Percentiles rank a stretch among this genome's conserved stretches.
Evolutionary conservation across 768 basidiomycete species (phyloP).

Genomic region (Tylopilus cervinicoccineus): DNA sequence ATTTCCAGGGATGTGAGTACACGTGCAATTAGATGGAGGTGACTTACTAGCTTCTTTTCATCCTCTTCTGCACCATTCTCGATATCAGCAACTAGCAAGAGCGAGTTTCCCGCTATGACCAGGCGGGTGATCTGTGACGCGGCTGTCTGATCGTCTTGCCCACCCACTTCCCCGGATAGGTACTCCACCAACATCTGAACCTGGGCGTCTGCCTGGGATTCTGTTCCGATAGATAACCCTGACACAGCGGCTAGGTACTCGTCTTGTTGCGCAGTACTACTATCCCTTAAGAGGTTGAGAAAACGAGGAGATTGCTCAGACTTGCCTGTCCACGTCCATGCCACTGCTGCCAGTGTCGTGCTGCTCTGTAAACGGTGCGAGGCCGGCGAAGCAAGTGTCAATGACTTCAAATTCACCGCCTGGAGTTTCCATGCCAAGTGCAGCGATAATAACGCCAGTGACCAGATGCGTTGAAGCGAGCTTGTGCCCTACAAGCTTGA

Average conservation of each 20-base stretch:
- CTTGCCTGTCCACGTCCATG: conserved; percentile 71
- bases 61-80: conserved; percentile 36
- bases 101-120: conserved; percentile 87
- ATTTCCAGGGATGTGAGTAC: conserved; percentile 15
- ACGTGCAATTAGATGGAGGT: background rate
- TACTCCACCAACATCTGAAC: conserved; percentile 89
- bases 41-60: conserved; percentile 57
- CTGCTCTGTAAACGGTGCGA: conserved; percentile 54
- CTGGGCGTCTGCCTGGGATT: conserved; percentile 61
- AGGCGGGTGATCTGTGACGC: conserved; percentile 77
- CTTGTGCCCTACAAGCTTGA: conserved; percentile 76
- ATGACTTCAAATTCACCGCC: conserved; percentile 92
- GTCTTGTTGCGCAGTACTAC: conserved; percentile 34
- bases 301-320: background rate
- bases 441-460: conserved; percentile 89
- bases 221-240: conserved; percentile 75
- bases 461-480: conserved; percentile 64
- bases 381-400: conserved; percentile 80
- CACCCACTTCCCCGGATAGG: conserved; percentile 80
- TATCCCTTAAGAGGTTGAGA: conserved; percentile 10
- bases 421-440: conserved; percentile 84
- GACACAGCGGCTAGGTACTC: conserved; percentile 86
- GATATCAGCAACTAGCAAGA: conserved; percentile 46
- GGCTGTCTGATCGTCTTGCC: conserved; percentile 54
- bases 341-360: conserved; percentile 25